Evolutionary conservation across 2,329 filamentous ascomycete species (phyloP).

Genomic region (Macrophomina tecta): DNA sequence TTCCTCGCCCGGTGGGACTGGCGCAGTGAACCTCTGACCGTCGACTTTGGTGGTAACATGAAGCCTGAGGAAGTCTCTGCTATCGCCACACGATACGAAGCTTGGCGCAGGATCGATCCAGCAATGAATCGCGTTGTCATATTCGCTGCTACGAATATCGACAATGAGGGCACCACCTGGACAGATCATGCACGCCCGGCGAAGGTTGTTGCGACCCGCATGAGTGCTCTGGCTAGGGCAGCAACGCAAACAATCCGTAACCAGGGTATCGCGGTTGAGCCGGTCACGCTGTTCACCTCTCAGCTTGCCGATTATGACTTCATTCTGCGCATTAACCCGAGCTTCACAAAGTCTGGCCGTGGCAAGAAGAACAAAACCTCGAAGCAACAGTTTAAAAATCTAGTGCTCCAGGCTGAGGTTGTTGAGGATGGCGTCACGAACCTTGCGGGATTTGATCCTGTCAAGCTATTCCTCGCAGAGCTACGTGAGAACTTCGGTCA

Average conservation of each 20-base stretch:
- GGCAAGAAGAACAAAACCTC: slow-evolving; percentile 39
- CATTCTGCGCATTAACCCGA: slow-evolving; percentile 72
- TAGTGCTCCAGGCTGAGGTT: slow-evolving; percentile 64
- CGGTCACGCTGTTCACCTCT: slow-evolving; percentile 71
- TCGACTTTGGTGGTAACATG: slow-evolving; percentile 71
- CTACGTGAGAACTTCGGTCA: slow-evolving; percentile 70
- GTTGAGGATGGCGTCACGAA: slow-evolving; percentile 41
- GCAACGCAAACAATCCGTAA: slow-evolving; percentile 64
- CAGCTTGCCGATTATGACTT: slow-evolving; percentile 83
- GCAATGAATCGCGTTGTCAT: slow-evolving; percentile 83
- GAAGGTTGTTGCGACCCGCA: slow-evolving; percentile 81
- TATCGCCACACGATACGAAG: slow-evolving; percentile 75
- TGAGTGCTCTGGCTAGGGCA: slow-evolving; percentile 81
- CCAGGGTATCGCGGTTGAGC: slow-evolving; percentile 45
- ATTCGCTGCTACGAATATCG: slow-evolving; percentile 80
- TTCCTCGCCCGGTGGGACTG: slow-evolving; percentile 92
- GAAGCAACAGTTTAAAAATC: slow-evolving; percentile 75
- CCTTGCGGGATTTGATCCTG: slow-evolving; percentile 64
- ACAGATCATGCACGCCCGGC: slow-evolving; percentile 73
- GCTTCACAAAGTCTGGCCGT: slow-evolving; percentile 48
- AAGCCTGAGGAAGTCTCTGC: slow-evolving; percentile 64
- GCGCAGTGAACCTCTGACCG: slow-evolving; percentile 79
- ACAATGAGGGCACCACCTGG: slow-evolving; percentile 79
- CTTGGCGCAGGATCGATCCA: slow-evolving; percentile 88
- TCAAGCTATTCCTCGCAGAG: slow-evolving; percentile 69